Base-by-base conservation (phyloP, 2,329 filamentous ascomycete genomes). In the Conoideocrella luteorostrata region DNA sequence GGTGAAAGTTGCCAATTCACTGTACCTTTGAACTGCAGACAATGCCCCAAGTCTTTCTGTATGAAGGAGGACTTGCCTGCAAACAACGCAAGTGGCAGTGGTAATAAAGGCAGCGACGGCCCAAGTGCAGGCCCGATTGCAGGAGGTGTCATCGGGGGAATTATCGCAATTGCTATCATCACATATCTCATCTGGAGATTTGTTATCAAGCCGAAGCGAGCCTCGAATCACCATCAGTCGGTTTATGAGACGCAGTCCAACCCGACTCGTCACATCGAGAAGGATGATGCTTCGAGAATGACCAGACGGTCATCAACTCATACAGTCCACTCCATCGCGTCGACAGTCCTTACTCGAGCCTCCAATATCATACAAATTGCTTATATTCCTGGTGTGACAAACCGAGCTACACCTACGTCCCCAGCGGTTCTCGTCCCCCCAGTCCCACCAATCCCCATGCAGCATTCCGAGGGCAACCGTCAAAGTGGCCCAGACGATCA, bases 301-400 rank as follows among this genome's bases (percentile, higher is more conserved):
- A 59, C 71, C 63, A 45, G 72, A 71, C 76, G 89, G 54, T 78
- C 85, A 44, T 93, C 90, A 10, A 86, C 87, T 35, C 82, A 93
- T 61, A 87, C 87, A n/a, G 84, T 91, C 43, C 78, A 85, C 57
- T 97, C 91, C 11, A 88, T 98, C 60, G 93, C 93, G 13, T 96
- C 90, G 9, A 97, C 91, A 21, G 89, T 97, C 47, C 78, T 96
- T 48, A 97, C 93, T 15, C 83, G 93, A 49, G 93, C 93, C 39
- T 97, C 93, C 58, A 98, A 98, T 70, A 91, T 98, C 61, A 98
- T 98, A 57, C 93, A 97, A 68, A 98, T 98, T 66, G 93, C 93
- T 44, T 98, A 97, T 65, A 97, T 98, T 52, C 93, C 93, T 12
- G 93, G 93, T 47, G 90, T 97, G 56, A 96, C 88, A 48, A 96